Percentiles rank a stretch among this genome's conserved stretches.
These are phyloP conservation scores for Torulaspora franciscae DNA, from an alignment of 805 yeast species.

Conservation along the genomic window DNA sequence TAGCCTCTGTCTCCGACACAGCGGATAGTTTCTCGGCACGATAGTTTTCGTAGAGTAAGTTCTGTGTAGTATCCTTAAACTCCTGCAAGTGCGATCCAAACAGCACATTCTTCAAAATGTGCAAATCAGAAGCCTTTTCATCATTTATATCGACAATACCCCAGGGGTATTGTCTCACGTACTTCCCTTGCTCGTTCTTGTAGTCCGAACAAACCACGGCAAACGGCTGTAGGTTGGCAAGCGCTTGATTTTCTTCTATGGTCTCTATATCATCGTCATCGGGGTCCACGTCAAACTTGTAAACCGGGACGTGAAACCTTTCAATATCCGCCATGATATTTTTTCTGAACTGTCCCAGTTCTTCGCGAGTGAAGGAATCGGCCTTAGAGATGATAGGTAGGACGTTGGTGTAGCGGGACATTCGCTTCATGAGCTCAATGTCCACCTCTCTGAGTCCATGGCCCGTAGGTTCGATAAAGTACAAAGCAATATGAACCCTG, in stretches of 20 bases:
- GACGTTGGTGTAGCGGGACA: constrained; percentile 68
- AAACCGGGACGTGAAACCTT: constrained; percentile 64
- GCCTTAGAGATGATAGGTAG: constrained; percentile 68
- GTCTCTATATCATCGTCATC: constrained; percentile 68
- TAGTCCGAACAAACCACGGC: constrained; percentile 65
- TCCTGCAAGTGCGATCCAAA: constrained; percentile 82
- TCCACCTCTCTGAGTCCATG: constrained; percentile 76
- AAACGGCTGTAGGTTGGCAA: constrained; percentile 68
- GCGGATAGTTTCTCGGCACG: constrained; percentile 70
- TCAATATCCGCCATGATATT: constrained; percentile 60
- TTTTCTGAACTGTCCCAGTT: constrained; percentile 54
- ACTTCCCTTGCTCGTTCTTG: constrained; percentile 51
- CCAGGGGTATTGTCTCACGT: constrained; percentile 74
- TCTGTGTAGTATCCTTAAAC: constrained; percentile 75
- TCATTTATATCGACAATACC: constrained; percentile 48
- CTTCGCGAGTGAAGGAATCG: constrained; percentile 62
- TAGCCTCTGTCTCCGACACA: constrained; percentile 39
- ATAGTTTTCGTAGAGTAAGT: constrained; percentile 68
- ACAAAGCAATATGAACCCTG: constrained; percentile 67
- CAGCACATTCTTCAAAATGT: constrained; percentile 58
- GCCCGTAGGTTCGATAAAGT: constrained; percentile 71
- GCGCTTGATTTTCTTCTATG: constrained; percentile 59
- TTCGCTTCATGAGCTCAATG: constrained; percentile 61
- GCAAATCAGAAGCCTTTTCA: constrained; percentile 49
- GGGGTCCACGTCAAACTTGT: constrained; percentile 65